phyloP scores from a whole-genome alignment of 2,329 filamentous ascomycete genomes.

The Exophiala sideris region DNA sequence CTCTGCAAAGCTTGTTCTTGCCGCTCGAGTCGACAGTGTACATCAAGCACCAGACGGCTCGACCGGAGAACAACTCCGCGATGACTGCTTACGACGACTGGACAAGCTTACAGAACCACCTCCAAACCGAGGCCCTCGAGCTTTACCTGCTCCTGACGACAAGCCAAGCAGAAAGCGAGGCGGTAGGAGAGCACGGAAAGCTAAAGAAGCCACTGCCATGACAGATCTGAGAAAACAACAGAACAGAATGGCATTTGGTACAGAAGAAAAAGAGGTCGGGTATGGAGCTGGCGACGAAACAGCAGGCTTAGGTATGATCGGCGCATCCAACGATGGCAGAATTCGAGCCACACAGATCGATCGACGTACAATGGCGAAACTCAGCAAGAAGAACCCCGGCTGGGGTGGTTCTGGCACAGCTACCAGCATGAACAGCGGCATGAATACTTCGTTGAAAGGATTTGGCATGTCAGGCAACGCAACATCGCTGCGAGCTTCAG shows the following conservation, averaged over 20 bases:
- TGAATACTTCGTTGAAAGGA: slow-evolving; percentile 76
- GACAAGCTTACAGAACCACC: slow-evolving; percentile 92
- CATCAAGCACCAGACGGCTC: slow-evolving; percentile 79
- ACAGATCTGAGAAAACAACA: slow-evolving; percentile 94
- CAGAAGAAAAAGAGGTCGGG: slow-evolving; percentile 89
- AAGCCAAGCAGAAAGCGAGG: slow-evolving; percentile 92
- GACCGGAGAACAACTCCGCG: slow-evolving; percentile 75
- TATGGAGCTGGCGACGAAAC: slow-evolving; percentile 84
- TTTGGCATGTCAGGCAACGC: slow-evolving; percentile 64
- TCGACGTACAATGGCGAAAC: slow-evolving; percentile 85
- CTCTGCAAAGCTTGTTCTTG: slow-evolving; percentile 88
- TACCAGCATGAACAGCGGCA: slow-evolving; percentile 55
- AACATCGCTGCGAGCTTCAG: slow-evolving; percentile 70
- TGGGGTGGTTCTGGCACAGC: slow-evolving; percentile 65
- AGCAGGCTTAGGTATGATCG: slow-evolving; percentile 91
- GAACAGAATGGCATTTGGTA: slow-evolving; percentile 92
- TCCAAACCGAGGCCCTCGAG: slow-evolving; percentile 80
- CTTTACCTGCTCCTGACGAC: slow-evolving; percentile 88
- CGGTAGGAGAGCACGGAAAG: slow-evolving; percentile 82
- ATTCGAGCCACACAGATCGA: slow-evolving; percentile 88
- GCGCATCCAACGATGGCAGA: slow-evolving; percentile 79
- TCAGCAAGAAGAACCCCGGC: slow-evolving; percentile 91
- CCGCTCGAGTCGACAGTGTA: slow-evolving; percentile 82
- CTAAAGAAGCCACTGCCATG: slow-evolving; percentile 95
- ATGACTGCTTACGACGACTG: slow-evolving; percentile 77